A percentile compares a stretch with the other conserved stretches of the same genome.
phyloP scores from a whole-genome alignment of 1,284 basidiomycete genomes.

The Cryptococcus hybrid region DNA sequence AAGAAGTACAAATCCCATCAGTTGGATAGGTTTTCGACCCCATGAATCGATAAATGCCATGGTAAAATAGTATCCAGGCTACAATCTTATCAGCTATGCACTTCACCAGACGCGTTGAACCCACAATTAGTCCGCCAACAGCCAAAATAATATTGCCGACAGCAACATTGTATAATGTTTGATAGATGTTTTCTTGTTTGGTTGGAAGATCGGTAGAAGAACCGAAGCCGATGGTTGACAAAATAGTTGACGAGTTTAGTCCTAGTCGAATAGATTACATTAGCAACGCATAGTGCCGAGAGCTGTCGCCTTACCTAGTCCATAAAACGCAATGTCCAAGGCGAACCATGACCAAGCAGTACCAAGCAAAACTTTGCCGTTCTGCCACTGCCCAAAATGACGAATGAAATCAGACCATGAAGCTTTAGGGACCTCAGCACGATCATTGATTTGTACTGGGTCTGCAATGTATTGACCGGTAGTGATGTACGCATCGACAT shows the following conservation, averaged over 20 bases:
- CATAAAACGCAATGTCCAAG: constrained; percentile 72
- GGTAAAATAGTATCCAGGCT: constrained; percentile 52
- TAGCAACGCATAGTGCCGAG: too few relatives aligned
- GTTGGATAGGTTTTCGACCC: constrained; percentile 54
- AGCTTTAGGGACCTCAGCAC: constrained; percentile 64
- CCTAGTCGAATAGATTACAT: too few relatives aligned
- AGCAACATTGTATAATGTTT: constrained; percentile 49
- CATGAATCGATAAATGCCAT: constrained; percentile 47
- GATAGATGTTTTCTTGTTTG: constrained; percentile 44
- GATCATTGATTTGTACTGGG: constrained; percentile 59
- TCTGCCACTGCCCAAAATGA: constrained; percentile 53
- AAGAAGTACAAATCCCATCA: constrained; percentile 72
- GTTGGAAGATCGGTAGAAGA: constrained; percentile 42
- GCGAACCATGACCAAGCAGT: constrained; percentile 66
- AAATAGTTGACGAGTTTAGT: constrained; percentile 69
- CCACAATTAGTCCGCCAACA: constrained; percentile 54
- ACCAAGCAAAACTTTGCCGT: constrained; percentile 54
- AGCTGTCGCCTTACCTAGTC: constrained; percentile 55
- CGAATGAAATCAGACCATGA: constrained; percentile 61
- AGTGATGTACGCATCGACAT: constrained; percentile 63
- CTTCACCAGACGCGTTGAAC: not conserved
- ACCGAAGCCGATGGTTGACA: constrained; percentile 57
- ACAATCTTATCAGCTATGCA: not conserved
- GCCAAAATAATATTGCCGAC: constrained; percentile 64
- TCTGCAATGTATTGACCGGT: constrained; percentile 57